Base-by-base conservation (phyloP, 2,329 filamentous ascomycete species). In the Hypoxylon sp. region DNA sequence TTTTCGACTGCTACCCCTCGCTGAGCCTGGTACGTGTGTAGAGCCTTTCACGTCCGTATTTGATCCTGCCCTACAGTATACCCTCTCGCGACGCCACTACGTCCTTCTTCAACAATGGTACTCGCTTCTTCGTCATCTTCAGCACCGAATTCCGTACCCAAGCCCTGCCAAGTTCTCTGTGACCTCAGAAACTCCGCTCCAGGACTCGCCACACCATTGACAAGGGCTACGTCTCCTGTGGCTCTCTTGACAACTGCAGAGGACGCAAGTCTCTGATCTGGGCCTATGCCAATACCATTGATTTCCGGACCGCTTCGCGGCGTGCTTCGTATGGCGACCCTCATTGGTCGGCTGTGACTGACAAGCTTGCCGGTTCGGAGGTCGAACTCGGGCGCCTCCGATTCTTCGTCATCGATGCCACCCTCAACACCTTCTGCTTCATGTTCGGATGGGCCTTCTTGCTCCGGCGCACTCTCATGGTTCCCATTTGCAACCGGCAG, bases 361-460 rank as follows among this genome's bases (percentile, higher is more conserved):
- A 97, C 85, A 73, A 98, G 93, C 68, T 88, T 90, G 36, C 95
- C 95, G 1, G 94, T 98, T 11, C 95, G 87, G 9, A 98, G 86
- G 79, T 99, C 95, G 74, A 97, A 99, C 74, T 97, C 93, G 0
- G 96, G 96, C 0, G 94, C 89, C 71, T 92, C 90, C 0, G 92
- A 94, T 74, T 93, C 91, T 48, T 90, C 88, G 19, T 89, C 87
- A n/a, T 83, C 84, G 3, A 87, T 82, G 0, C 83, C 83, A 1
- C 81, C 82, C 11, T 78, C 81, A 9, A 82, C 79, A 4, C 77
- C 65, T 56, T 75, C 74, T 2, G 61, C 52, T n/a, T 36, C 51
- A 9, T 10, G 43, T n/a, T 73, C 72, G 3, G 60, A 64, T 1
- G 63, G 72, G 11, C 70, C 48, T 21, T 61, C 60, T 36, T 68